Base-by-base conservation (phyloP, 768 basidiomycete genomes). In the Butyriboletus loyo region DNA sequence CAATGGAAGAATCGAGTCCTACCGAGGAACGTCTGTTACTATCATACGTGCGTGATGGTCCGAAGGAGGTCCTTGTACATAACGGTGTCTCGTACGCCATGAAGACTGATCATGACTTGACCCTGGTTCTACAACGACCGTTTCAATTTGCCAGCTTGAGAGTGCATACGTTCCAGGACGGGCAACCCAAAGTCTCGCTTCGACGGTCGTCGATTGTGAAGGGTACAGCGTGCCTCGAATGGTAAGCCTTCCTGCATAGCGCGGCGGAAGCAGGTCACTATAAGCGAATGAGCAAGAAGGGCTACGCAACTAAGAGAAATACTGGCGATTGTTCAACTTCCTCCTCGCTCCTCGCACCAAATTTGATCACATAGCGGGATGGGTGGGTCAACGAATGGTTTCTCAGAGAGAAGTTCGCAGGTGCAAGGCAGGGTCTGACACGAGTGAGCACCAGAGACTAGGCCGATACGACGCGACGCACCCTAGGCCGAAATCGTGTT, bases 401-500 rank as follows among this genome's bases (percentile, higher is more conserved):
- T 27, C 81, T 79, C 27, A 96, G 55, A 15, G 69, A 71, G 56
- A 94, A 78, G 7, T 73, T 63, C 14, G 88, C 72, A 2, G 80
- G 76, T 9, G 77, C 66, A 30, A 73, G 73, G 61, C 78, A 84
- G 3, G 82, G 76, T 19, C 89, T 93, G 55, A 39, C 24, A 53
- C 34, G 17, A 22, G 34, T 58, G 47, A 68, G 40, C 24, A 55
- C 28, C 27, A 4, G 31, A 24, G 11, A 24, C 30, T n/a, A 15
- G 19, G 1, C 22, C 9, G 7, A 51, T 32, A 50, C 19, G 38
- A 24, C 4, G 21, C 13, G 28, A 77, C 87, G 56, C 59, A 94
- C 93, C 87, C 87, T 50, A 69, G 54, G 2, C 72, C 69, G 59
- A 95, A 94, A 66, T 91, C 82, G 62, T 92, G 87, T 41, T 68